These are phyloP conservation scores for Pichia sporocuriosa DNA, from an alignment of 805 yeast genomes.

Conservation along the genomic window DNA sequence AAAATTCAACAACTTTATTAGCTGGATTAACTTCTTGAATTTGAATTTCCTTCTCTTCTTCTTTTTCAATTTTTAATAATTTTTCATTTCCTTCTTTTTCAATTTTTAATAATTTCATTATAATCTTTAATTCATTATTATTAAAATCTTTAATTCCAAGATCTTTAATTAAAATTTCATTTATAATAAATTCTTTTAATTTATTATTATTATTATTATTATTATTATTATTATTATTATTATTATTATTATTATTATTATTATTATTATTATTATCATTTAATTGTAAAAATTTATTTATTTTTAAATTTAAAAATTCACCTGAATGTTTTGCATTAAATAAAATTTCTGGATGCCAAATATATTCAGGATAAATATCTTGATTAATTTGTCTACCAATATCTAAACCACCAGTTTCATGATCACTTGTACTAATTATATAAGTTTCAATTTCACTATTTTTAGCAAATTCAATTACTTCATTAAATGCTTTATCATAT, in stretches of 20 bases:
- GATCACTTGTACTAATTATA: slow-evolving; percentile 81
- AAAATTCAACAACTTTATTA: slow-evolving; percentile 29
- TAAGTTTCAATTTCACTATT: slow-evolving; percentile 67
- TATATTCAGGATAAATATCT: slow-evolving; percentile 75
- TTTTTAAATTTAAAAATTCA: slow-evolving; percentile 51
- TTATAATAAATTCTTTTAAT: slow-evolving; percentile 40
- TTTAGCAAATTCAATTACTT: slow-evolving; percentile 66
- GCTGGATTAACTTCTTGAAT: slow-evolving; percentile 27
- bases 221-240: not conserved
- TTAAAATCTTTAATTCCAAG: slow-evolving; percentile 60
- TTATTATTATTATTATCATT: not conserved
- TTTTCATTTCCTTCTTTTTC: slow-evolving; percentile 41
- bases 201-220: slow-evolving; percentile 5
- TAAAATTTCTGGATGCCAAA: slow-evolving; percentile 80
- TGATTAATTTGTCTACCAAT: slow-evolving; percentile 69
- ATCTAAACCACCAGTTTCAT: slow-evolving; percentile 94
- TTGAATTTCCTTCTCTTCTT: slow-evolving; percentile 40
- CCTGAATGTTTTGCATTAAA: slow-evolving; percentile 69
- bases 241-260: slow-evolving; percentile 3
- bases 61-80: slow-evolving; percentile 30
- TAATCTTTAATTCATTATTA: slow-evolving; percentile 42
- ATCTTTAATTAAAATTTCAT: slow-evolving; percentile 52
- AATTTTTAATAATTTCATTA: slow-evolving; percentile 31
- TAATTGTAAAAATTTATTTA: slow-evolving; percentile 24
- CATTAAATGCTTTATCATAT: slow-evolving; percentile 72